These are phyloP conservation scores for Mortierella claussenii DNA, from an alignment of 192 early-diverging fungal species.

Conservation along the genomic window DNA sequence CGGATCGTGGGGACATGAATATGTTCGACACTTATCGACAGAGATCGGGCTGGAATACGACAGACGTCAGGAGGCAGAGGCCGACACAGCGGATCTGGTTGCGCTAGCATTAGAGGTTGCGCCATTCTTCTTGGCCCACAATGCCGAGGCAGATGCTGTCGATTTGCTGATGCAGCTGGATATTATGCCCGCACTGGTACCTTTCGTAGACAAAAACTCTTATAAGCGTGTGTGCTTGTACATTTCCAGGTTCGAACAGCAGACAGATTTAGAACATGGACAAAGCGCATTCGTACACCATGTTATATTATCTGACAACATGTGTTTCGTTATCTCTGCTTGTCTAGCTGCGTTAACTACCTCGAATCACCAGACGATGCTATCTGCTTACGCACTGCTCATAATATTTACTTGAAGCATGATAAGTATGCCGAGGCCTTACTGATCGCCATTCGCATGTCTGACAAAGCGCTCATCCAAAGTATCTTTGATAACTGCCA, in stretches of 20 bases:
- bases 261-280: no score
- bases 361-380: conserved; percentile 92
- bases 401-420: conserved; percentile 89
- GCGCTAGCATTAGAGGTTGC: conserved; percentile 85
- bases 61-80: conserved; percentile 69
- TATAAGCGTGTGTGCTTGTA: conserved; percentile 96
- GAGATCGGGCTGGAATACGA: conserved; percentile 92
- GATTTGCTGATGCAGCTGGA: conserved; percentile 95
- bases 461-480: conserved; percentile 84
- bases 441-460: conserved; percentile 86
- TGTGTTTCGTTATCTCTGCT: no score
- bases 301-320: no score
- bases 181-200: conserved; percentile 78
- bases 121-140: conserved; percentile 96
- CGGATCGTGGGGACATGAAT: conserved; percentile 99
- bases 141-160: conserved; percentile 98
- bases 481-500: conserved; percentile 84
- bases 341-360: conserved; percentile 85
- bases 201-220: conserved; percentile 92
- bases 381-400: conserved; percentile 85
- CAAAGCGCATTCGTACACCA: no score
- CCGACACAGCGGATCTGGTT: conserved; percentile 72
- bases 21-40: conserved; percentile 91
- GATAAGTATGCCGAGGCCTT: conserved; percentile 86
- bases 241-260: conserved; percentile 77